Conservation (phyloP, 2,329 filamentous ascomycete species). For the Zalaria sp. region DNA sequence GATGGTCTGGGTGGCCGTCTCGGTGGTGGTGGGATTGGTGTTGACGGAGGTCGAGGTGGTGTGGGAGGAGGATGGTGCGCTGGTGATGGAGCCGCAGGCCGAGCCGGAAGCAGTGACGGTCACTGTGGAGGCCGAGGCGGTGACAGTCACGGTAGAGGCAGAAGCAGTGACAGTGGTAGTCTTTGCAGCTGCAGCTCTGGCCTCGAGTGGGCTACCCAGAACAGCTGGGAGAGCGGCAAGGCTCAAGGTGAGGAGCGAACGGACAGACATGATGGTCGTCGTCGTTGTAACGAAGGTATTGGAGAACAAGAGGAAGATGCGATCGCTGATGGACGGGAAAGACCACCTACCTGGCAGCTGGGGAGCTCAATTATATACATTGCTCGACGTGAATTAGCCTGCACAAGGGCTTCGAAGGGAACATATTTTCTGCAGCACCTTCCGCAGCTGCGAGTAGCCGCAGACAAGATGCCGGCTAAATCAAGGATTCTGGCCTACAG, state of each 20-base stretch:
- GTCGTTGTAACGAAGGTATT: background rate
- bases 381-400: background rate
- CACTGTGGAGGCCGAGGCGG: conserved; percentile 1
- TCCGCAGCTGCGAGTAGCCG: too few species aligned
- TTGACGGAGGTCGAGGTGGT: conserved; percentile 3
- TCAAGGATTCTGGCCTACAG: too few species aligned
- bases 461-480: too few species aligned
- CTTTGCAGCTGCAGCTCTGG: background rate
- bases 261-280: conserved; percentile 2
- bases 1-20: background rate
- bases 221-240: conserved; percentile 1
- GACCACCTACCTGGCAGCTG: background rate
- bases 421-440: too few species aligned
- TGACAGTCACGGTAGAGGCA: conserved; percentile 1
- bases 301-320: background rate
- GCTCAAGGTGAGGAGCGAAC: conserved; percentile 4
- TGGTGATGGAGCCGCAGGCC: background rate
- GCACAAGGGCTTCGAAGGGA: too few species aligned
- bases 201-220: background rate
- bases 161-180: conserved; percentile 2
- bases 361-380: background rate
- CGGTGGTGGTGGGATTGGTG: conserved; percentile 2
- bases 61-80: background rate
- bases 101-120: background rate
- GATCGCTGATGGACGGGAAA: background rate